phyloP scores from a whole-genome alignment of 306 rosid genomes.

The Gynostemma pentaphyllum region DNA sequence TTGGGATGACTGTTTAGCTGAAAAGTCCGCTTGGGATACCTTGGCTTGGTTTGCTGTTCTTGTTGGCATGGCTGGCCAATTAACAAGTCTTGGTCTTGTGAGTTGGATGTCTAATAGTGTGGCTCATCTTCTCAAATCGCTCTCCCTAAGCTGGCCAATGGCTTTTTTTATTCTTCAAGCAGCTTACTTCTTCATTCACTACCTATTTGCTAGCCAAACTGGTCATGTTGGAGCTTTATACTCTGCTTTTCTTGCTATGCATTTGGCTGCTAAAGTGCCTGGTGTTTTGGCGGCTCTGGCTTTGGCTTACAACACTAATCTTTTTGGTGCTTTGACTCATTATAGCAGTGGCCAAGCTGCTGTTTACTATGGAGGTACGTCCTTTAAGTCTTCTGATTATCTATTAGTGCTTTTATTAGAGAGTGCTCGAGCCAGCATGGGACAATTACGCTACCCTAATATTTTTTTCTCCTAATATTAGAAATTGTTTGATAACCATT shows the following conservation, averaged over 20 bases:
- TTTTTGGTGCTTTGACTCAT: constrained; percentile 85
- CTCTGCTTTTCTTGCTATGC: constrained; percentile 94
- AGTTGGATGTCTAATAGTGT: constrained; percentile 75
- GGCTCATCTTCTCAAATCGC: constrained; percentile 41
- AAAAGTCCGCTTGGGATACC: constrained; percentile 95
- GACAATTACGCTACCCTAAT: too few relatives aligned
- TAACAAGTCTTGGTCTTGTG: constrained; percentile 79
- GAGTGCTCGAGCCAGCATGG: too few relatives aligned
- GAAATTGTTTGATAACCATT: too few relatives aligned
- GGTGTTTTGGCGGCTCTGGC: constrained; percentile 62
- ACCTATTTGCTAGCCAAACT: constrained; percentile 95
- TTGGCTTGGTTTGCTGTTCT: constrained; percentile 91
- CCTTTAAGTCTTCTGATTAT: not conserved
- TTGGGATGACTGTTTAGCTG: constrained; percentile 87
- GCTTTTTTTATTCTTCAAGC: constrained; percentile 76
- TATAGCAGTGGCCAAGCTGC: constrained; percentile 98
- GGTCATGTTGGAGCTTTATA: constrained; percentile 91
- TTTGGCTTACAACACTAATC: constrained; percentile 79
- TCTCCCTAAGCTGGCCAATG: constrained; percentile 78
- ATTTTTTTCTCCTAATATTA: too few relatives aligned
- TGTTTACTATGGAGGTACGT: constrained; percentile 90
- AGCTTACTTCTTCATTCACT: constrained; percentile 79
- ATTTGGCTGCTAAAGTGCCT: constrained; percentile 91
- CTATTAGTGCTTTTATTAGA: too few relatives aligned
- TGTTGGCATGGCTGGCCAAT: constrained; percentile 90